Evolutionary conservation across 768 basidiomycete genomes (phyloP).

Genomic region (Boletus pseudo-olivaceus): DNA sequence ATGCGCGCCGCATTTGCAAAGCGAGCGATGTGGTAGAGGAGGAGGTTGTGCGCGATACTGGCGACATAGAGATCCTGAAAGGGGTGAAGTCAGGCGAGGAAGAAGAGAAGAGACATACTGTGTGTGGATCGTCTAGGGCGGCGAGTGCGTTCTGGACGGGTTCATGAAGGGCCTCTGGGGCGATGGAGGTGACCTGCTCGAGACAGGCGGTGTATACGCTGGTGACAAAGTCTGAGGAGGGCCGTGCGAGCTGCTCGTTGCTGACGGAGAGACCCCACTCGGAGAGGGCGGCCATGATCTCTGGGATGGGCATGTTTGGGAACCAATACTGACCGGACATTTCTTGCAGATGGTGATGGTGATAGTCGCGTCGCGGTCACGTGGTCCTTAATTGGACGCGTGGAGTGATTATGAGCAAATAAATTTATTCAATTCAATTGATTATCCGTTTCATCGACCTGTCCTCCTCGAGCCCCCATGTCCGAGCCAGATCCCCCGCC

Average conservation of each 20-base stretch:
- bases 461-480: constrained; percentile 2
- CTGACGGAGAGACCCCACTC: constrained; percentile 69
- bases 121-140: constrained; percentile 48
- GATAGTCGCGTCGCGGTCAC: constrained; percentile 26
- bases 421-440: background rate
- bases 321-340: constrained; percentile 49
- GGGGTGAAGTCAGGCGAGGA: background rate
- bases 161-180: constrained; percentile 53
- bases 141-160: constrained; percentile 55
- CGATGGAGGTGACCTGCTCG: constrained; percentile 65
- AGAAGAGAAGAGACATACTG: constrained; percentile 37
- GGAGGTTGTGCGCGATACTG: constrained; percentile 57
- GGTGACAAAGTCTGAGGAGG: constrained; percentile 68
- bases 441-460: constrained; percentile 11
- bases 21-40: constrained; percentile 71
- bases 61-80: constrained; percentile 62
- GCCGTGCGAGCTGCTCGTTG: constrained; percentile 63
- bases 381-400: constrained; percentile 18
- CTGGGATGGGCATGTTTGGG: constrained; percentile 60
- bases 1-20: constrained; percentile 72
- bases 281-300: constrained; percentile 61
- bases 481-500: background rate
- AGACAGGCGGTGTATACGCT: constrained; percentile 69
- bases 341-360: background rate
- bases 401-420: background rate